Evolutionary conservation across 805 yeast species (phyloP).

Genomic region (Candida golubevii): DNA sequence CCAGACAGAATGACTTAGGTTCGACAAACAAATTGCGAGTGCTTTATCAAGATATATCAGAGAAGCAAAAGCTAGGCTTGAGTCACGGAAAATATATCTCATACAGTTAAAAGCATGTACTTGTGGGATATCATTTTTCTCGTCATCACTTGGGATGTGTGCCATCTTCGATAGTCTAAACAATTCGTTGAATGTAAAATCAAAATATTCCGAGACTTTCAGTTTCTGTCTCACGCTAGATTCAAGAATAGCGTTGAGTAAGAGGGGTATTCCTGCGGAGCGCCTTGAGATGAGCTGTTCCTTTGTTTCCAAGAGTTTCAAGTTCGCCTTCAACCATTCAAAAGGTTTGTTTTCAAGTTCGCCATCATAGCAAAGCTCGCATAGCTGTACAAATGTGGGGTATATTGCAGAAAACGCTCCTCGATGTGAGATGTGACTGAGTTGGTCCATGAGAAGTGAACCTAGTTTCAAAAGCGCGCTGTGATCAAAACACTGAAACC

Average conservation of each 20-base stretch:
- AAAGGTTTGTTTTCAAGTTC: conserved; percentile 39
- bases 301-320: conserved; percentile 48
- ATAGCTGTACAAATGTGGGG: conserved; percentile 70
- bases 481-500: conserved; percentile 18
- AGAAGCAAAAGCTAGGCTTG: conserved; percentile 50
- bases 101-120: conserved; percentile 92
- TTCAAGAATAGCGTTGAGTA: conserved; percentile 70
- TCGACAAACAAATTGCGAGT: conserved; percentile 53
- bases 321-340: conserved; percentile 57
- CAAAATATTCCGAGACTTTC: conserved; percentile 29
- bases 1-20: conserved; percentile 72
- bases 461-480: conserved; percentile 40
- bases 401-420: conserved; percentile 90
- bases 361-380: conserved; percentile 47
- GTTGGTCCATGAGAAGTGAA: conserved; percentile 55
- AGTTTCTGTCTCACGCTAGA: conserved; percentile 34
- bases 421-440: conserved; percentile 74
- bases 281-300: conserved; percentile 78
- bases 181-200: conserved; percentile 48
- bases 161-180: conserved; percentile 52
- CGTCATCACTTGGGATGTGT: conserved; percentile 41
- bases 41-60: conserved; percentile 39
- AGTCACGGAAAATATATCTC: conserved; percentile 67
- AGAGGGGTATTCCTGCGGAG: conserved; percentile 87
- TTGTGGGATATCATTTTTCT: conserved; percentile 74